These are phyloP conservation scores for Cladosporium sp. DNA, from an alignment of 2,329 filamentous ascomycete species.

Conservation along the genomic window DNA sequence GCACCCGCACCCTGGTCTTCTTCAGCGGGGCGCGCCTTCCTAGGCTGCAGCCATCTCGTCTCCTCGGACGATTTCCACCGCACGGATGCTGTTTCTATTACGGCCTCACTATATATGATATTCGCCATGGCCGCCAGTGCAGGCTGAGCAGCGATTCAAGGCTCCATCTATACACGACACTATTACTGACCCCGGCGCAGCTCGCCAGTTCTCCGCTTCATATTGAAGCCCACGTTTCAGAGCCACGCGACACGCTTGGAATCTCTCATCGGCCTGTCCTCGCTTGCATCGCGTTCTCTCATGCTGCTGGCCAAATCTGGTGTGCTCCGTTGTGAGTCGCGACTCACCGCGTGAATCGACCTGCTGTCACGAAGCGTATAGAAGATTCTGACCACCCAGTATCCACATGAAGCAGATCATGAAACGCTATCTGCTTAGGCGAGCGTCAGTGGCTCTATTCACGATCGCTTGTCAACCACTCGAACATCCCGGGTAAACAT, in stretches of 20 bases:
- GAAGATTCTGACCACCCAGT: background rate
- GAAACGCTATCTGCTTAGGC: background rate
- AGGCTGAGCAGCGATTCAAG: background rate
- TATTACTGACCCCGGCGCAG: background rate
- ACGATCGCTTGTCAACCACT: background rate
- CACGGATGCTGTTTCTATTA: conserved; percentile 17
- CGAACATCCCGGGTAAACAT: background rate
- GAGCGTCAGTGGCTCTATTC: background rate
- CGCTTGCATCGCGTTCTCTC: background rate
- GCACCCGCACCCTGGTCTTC: background rate
- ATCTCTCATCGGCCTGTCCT: background rate
- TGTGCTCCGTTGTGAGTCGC: background rate
- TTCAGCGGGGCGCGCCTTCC: background rate
- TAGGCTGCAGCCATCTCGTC: background rate
- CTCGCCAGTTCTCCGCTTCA: background rate
- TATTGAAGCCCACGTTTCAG: conserved; percentile 4
- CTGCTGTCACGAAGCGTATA: background rate
- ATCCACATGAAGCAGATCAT: background rate
- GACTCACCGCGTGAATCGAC: background rate
- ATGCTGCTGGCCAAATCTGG: conserved; percentile 1
- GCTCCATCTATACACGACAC: background rate
- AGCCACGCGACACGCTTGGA: background rate
- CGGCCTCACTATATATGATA: conserved; percentile 8
- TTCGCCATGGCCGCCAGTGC: background rate
- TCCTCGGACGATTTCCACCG: background rate